Base-by-base conservation (phyloP, 2,329 filamentous ascomycete genomes). In the Fusarium sp. region DNA sequence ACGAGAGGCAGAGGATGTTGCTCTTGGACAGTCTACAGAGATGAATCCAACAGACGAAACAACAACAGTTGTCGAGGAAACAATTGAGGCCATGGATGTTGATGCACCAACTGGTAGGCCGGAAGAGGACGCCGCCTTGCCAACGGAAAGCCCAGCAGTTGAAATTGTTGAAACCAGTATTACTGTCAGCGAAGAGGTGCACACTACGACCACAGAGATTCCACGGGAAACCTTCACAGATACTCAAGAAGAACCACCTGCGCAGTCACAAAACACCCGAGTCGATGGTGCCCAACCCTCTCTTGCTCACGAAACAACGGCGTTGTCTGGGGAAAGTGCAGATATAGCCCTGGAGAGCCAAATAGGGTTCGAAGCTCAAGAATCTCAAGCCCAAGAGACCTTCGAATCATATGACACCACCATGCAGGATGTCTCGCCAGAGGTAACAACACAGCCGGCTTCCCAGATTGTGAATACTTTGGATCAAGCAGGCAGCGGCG, bases 11-110 rank as follows among this genome's bases (percentile, higher is more conserved):
- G 57, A 52, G 6, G 24, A 49, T 15, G 28, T 24, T 15, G 28
- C 42, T 18, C 23, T 18, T 23, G 39, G 47, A 47, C 43, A 66
- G 39, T 18, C 26, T 37, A 52, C 24, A 20, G 33, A 24, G 24
- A 41, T 21, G 13, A 37, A 62, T n/a, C 35, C 20, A 16, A 37
- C 20, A 38, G 28, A 55, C n/a, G 41, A 65, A 38, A 33, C 29
- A 49, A 24, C 33, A 16, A 28, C 52, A 37, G 21, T 44, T n/a
- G 37, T 28, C 10, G 50, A 65, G 29, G 52, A 53, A 53, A 21
- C 50, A 13, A 28, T 39, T 47, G 65, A 74, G n/a, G 59, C 59
- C 41, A 74, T 75, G 73, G 73, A 75, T 7, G 29, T 75, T 37
- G 69, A 75, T 41, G 55, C 66, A 48, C 29, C 39, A 18, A 41